Percentiles rank a stretch among this genome's conserved stretches.
phyloP scores from a whole-genome alignment of 2,329 filamentous ascomycete genomes.

The Colletotrichum shisoi region DNA sequence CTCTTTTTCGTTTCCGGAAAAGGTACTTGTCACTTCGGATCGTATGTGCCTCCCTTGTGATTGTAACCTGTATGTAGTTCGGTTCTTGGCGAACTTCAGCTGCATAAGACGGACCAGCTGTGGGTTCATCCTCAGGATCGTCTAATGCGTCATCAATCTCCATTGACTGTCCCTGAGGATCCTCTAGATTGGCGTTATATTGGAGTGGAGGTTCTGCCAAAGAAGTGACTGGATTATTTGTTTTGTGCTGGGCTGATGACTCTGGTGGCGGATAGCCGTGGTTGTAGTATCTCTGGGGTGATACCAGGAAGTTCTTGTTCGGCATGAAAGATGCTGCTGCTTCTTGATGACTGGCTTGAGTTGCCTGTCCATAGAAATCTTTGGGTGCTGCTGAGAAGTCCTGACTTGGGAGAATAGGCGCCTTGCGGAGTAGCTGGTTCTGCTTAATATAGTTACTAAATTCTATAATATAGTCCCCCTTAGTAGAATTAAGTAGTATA shows the following conservation, averaged over 20 bases:
- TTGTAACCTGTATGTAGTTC: background rate
- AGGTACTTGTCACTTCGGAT: constrained; percentile 7
- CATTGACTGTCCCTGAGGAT: background rate
- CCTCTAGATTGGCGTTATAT: background rate
- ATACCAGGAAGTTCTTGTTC: background rate
- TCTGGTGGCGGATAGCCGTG: background rate
- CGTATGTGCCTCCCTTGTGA: background rate
- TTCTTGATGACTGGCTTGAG: background rate
- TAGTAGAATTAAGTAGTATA: background rate
- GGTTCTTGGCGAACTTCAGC: background rate
- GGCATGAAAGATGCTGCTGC: background rate
- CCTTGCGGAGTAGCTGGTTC: background rate
- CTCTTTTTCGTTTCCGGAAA: background rate
- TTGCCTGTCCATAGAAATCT: background rate
- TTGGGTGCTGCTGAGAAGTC: background rate
- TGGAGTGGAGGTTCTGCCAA: background rate
- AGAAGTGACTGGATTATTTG: background rate
- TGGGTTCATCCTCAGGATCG: background rate
- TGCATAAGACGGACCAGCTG: background rate
- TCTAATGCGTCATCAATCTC: background rate
- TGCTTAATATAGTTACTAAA: background rate
- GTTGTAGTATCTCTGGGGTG: background rate
- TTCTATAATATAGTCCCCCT: background rate
- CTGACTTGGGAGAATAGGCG: background rate
- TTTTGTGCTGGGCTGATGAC: background rate